A percentile compares a stretch with the other conserved stretches of the same genome.
These are phyloP conservation scores for Sorghum bicolor DNA, from an alignment of 176 grass and related monocot genomes.

Conservation along the genomic window Sorghum_bicolor_NCBIv3 NC_012870.2:27083001-27083500, in stretches of 20 bases:
- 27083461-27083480: not conserved
- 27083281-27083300: not conserved
- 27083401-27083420: not conserved
- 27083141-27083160: slow-evolving; percentile 3
- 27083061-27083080: not conserved
- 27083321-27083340: not conserved
- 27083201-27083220: not conserved
- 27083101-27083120: not conserved
- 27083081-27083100: not conserved
- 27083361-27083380: not conserved
- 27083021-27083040: not conserved
- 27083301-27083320: not conserved
- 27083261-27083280: not conserved
- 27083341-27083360: not conserved
- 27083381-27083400: not conserved
- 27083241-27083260: not conserved
- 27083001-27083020: not conserved
- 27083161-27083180: not conserved
- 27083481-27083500: not conserved
- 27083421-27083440: not conserved
- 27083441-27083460: not conserved
- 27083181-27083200: not conserved
- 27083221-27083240: not conserved
- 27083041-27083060: not conserved
- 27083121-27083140: not conserved